These are phyloP conservation scores for Luffa aegyptiaca DNA, from an alignment of 306 rosid genomes.

Conservation along the genomic window DNA sequence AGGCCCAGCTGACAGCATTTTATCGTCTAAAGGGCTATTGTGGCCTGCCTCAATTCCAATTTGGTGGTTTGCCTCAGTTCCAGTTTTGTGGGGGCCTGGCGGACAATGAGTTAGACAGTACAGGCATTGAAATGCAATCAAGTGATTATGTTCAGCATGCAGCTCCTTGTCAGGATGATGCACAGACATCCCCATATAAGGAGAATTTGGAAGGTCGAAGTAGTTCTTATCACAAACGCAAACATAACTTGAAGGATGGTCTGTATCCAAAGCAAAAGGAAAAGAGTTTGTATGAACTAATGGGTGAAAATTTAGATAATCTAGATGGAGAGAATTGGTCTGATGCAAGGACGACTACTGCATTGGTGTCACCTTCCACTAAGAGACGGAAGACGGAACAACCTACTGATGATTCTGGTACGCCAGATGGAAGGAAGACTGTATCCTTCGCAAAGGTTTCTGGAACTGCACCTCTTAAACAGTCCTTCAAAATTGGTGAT, in stretches of 20 bases:
- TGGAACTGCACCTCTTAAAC: conserved; percentile 24
- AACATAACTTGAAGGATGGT: conserved; percentile 54
- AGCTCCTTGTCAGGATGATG: conserved; percentile 27
- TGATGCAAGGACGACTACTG: conserved; percentile 29
- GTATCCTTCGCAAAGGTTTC: conserved; percentile 46
- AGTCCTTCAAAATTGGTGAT: conserved; percentile 77
- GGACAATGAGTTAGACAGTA: conserved; percentile 35
- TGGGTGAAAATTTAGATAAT: conserved; percentile 40
- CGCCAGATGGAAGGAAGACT: conserved; percentile 53
- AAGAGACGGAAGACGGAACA: conserved; percentile 53
- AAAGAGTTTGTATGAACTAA: conserved; percentile 63
- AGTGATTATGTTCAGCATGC: conserved; percentile 30
- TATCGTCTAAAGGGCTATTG: conserved; percentile 58
- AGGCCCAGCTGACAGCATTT: conserved; percentile 76
- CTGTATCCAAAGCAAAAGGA: conserved; percentile 46
- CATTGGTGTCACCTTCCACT: conserved; percentile 27
- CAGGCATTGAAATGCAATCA: conserved; percentile 21
- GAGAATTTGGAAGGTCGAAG: conserved; percentile 25
- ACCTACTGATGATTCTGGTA: conserved; percentile 32
- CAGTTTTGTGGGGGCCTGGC: conserved; percentile 46
- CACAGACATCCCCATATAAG: conserved; percentile 22
- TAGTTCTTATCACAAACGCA: conserved; percentile 55
- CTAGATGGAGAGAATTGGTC: conserved; percentile 36
- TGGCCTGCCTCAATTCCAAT: conserved; percentile 65
- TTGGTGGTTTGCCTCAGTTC: conserved; percentile 69